These are phyloP conservation scores for Lichtheimia ramosa DNA, from an alignment of 371 early-diverging fungal species.

Conservation along the genomic window DNA sequence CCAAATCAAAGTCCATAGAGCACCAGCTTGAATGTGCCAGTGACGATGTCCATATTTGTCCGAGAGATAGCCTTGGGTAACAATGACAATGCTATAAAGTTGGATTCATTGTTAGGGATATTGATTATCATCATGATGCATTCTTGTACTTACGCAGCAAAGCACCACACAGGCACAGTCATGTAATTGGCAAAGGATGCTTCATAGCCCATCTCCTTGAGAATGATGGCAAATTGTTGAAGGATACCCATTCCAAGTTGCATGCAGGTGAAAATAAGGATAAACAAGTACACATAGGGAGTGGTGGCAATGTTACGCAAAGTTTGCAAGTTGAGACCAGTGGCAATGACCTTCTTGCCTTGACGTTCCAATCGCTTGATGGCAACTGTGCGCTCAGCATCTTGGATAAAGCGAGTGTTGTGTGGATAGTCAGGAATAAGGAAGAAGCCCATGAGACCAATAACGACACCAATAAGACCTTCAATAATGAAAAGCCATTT, in stretches of 20 bases:
- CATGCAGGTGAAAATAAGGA: slow-evolving; percentile 41
- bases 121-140: too few species aligned
- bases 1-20: slow-evolving; percentile 33
- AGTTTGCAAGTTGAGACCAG: slow-evolving; percentile 18
- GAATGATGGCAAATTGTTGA: slow-evolving; percentile 41
- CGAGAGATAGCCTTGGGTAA: slow-evolving; percentile 41
- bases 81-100: slow-evolving; percentile 29
- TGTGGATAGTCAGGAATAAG: slow-evolving; percentile 63
- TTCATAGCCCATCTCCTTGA: slow-evolving; percentile 28
- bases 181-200: slow-evolving; percentile 43
- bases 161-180: slow-evolving; percentile 44
- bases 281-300: slow-evolving; percentile 38
- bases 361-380: slow-evolving; percentile 47
- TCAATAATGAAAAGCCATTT: slow-evolving; percentile 64
- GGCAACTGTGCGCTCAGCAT: slow-evolving; percentile 51
- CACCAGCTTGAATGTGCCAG: slow-evolving; percentile 41
- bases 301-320: slow-evolving; percentile 38
- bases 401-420: slow-evolving; percentile 48
- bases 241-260: slow-evolving; percentile 50
- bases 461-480: slow-evolving; percentile 48
- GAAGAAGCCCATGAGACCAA: slow-evolving; percentile 41
- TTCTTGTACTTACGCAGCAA: slow-evolving; percentile 20
- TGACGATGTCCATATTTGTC: slow-evolving; percentile 35
- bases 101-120: too few species aligned
- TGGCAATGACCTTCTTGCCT: slow-evolving; percentile 20